A percentile compares a stretch with the other conserved stretches of the same genome.
These are phyloP conservation scores for Geotrichum siamense DNA, from an alignment of 1,139 yeast genomes.

Conservation along the genomic window DNA sequence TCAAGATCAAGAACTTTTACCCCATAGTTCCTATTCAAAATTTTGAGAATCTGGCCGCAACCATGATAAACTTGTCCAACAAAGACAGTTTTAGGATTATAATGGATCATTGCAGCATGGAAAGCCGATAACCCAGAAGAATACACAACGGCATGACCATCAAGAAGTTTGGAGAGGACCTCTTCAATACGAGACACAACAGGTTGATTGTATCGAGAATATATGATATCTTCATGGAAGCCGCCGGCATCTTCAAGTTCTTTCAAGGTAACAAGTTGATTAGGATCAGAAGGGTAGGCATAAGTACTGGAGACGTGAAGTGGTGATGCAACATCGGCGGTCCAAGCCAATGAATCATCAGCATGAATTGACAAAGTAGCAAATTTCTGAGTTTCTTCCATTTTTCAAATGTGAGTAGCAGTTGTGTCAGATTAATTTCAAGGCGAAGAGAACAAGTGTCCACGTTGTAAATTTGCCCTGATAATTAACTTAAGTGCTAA, in stretches of 20 bases:
- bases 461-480: too few relatives aligned
- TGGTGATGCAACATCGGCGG: slow-evolving; percentile 64
- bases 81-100: slow-evolving; percentile 67
- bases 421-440: too few relatives aligned
- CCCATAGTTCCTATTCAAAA: slow-evolving; percentile 56
- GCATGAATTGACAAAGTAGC: slow-evolving; percentile 29
- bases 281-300: slow-evolving; percentile 56
- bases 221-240: slow-evolving; percentile 36
- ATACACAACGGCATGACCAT: slow-evolving; percentile 54
- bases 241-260: slow-evolving; percentile 34
- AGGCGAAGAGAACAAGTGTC: too few relatives aligned
- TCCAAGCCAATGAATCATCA: slow-evolving; percentile 27
- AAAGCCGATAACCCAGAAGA: slow-evolving; percentile 78
- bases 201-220: slow-evolving; percentile 72
- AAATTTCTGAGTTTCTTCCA: slow-evolving; percentile 12
- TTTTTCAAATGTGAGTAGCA: too few relatives aligned
- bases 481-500: too few relatives aligned
- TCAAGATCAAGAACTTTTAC: slow-evolving; percentile 47
- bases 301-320: slow-evolving; percentile 77
- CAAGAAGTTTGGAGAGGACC: slow-evolving; percentile 50
- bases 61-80: slow-evolving; percentile 86
- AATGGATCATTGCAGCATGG: slow-evolving; percentile 62
- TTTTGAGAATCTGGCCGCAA: slow-evolving; percentile 57
- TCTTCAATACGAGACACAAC: slow-evolving; percentile 62
- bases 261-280: slow-evolving; percentile 39